Conservation (phyloP, 495 filamentous ascomycete genomes). For the Tuber umbilicatum region DNA sequence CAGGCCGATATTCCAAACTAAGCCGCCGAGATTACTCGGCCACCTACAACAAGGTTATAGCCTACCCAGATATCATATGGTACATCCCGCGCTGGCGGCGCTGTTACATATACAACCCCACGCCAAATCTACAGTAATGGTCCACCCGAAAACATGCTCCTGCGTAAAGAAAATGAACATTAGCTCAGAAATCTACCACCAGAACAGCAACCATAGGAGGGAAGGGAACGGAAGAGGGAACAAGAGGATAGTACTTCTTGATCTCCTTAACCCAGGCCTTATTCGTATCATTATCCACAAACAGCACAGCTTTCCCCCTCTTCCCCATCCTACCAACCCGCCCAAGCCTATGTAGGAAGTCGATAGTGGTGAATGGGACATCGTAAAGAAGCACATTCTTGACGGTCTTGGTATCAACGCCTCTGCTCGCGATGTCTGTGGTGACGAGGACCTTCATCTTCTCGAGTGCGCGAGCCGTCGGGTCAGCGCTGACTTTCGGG, state of each 20-base stretch:
- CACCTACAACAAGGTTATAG: neutral
- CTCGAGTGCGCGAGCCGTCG: conserved; percentile 36
- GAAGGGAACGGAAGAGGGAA: neutral
- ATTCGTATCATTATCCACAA: conserved; percentile 83
- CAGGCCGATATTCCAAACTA: neutral
- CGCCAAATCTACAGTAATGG: conserved; percentile 13
- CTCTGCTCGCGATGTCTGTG: conserved; percentile 84
- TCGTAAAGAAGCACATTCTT: conserved; percentile 88
- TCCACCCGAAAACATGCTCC: conserved; percentile 19
- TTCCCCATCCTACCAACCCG: conserved; percentile 87
- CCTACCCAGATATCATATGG: neutral
- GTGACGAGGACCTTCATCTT: conserved; percentile 88
- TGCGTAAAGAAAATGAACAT: neutral
- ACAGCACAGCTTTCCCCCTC: conserved; percentile 77
- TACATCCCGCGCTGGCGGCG: neutral
- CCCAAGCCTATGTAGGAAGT: conserved; percentile 93
- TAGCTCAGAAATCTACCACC: conserved; percentile 8
- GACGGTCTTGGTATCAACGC: conserved; percentile 91
- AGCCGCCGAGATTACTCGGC: neutral
- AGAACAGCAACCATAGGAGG: neutral
- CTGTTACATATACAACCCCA: neutral
- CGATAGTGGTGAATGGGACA: conserved; percentile 89
- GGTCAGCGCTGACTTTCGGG: conserved; percentile 27
- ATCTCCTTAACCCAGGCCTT: conserved; percentile 77
- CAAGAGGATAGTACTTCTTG: conserved; percentile 22